These are phyloP conservation scores for Dispira simplex DNA, from an alignment of 192 early-diverging fungal species.

Conservation along the genomic window DNA sequence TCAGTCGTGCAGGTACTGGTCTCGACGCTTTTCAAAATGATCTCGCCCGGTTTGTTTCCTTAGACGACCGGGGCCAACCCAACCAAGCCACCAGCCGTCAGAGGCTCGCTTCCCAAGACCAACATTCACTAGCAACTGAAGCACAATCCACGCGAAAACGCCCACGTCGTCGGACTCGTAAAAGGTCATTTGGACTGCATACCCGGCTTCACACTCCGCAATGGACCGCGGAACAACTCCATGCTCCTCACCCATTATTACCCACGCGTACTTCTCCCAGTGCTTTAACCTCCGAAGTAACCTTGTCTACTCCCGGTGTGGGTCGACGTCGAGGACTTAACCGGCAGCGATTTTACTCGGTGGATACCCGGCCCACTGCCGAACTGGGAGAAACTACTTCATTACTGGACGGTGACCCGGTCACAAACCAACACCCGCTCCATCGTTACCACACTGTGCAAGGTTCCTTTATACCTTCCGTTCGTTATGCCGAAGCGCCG, in stretches of 20 bases:
- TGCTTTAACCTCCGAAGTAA: not conserved
- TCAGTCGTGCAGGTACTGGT: constrained; percentile 28
- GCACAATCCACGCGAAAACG: constrained; percentile 10
- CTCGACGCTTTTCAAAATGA: constrained; percentile 30
- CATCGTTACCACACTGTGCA: not conserved
- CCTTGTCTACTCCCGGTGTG: not conserved
- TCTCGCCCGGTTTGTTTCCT: constrained; percentile 23
- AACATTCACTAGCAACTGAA: not conserved
- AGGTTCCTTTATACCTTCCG: not conserved
- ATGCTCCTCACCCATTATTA: not conserved
- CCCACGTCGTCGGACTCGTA: constrained; percentile 9
- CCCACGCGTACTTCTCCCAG: too few species aligned
- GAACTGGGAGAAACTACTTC: not conserved
- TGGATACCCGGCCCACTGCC: not conserved
- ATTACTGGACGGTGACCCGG: not conserved
- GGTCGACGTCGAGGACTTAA: not conserved
- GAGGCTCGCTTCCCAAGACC: not conserved
- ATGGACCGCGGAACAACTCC: not conserved
- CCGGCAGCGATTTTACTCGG: not conserved
- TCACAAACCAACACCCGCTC: not conserved
- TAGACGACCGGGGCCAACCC: not conserved
- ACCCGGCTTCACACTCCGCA: not conserved
- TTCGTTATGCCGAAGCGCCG: not conserved
- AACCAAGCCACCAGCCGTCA: not conserved
- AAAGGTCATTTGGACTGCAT: not conserved